Percentiles rank a stretch among this genome's conserved stretches.
These are phyloP conservation scores for Nigrospora sphaerica DNA, from an alignment of 2,329 filamentous ascomycete genomes.

Conservation along the genomic window DNA sequence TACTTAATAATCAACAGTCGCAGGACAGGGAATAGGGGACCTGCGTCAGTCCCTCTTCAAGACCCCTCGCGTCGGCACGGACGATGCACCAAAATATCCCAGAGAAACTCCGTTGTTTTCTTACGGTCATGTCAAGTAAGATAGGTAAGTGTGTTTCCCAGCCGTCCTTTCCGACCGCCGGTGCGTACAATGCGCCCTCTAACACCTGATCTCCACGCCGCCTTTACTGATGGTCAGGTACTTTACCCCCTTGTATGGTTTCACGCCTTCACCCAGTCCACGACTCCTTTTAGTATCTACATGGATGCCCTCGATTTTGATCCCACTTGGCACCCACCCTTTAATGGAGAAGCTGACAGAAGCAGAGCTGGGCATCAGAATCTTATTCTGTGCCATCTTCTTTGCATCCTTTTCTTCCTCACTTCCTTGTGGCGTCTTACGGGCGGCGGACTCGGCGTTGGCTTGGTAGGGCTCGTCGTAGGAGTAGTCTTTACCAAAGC, in stretches of 20 bases:
- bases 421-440: conserved; percentile 19
- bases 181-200: conserved; percentile 8
- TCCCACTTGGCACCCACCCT: conserved; percentile 61
- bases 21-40: no score
- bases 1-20: no score
- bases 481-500: conserved; percentile 42
- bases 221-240: conserved; percentile 74
- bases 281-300: conserved; percentile 73
- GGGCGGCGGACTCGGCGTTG: conserved; percentile 24
- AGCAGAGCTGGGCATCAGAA: conserved; percentile 73
- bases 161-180: conserved; percentile 4
- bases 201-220: conserved; percentile 58
- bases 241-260: conserved; percentile 97
- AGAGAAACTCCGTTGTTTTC: no score
- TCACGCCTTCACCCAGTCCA: conserved; percentile 79
- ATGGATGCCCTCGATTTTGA: conserved; percentile 61
- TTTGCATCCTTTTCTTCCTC: conserved; percentile 44
- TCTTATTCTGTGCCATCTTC: conserved; percentile 61
- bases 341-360: conserved; percentile 66
- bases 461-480: conserved; percentile 53
- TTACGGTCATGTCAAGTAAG: no score
- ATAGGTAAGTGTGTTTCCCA: neutral
- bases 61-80: no score
- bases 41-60: no score
- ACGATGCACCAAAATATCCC: no score